A percentile compares a stretch with the other conserved stretches of the same genome.
These are phyloP conservation scores for Candida hispaniensis DNA, from an alignment of 805 yeast species.

Conservation along the genomic window DNA sequence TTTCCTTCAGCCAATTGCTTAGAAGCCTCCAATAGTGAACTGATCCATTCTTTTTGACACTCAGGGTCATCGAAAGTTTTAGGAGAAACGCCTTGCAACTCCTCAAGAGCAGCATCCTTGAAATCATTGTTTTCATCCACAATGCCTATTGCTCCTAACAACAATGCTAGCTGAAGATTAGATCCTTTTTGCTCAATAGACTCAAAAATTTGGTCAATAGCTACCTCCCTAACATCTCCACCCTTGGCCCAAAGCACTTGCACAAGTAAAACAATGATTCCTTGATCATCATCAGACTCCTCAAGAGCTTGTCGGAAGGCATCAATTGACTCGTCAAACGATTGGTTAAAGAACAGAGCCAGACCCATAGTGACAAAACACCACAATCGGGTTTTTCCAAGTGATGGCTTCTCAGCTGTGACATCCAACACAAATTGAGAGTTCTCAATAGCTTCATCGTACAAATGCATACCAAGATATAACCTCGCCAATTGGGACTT, in stretches of 20 bases:
- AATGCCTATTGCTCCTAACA: constrained; percentile 69
- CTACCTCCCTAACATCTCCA: constrained; percentile 70
- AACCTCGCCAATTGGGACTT: constrained; percentile 67
- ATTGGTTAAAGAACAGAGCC: constrained; percentile 49
- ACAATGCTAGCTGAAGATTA: constrained; percentile 53
- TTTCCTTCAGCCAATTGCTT: too few relatives aligned
- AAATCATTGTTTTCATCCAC: constrained; percentile 50
- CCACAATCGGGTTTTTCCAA: constrained; percentile 33
- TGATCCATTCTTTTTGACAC: constrained; percentile 37
- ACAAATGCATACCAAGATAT: constrained; percentile 48
- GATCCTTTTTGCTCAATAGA: constrained; percentile 55
- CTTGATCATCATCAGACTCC: constrained; percentile 45
- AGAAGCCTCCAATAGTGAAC: constrained; percentile 36
- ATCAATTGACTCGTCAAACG: constrained; percentile 54
- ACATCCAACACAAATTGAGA: constrained; percentile 48
- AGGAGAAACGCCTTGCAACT: constrained; percentile 44
- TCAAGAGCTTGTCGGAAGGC: constrained; percentile 57
- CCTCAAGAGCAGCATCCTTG: constrained; percentile 52
- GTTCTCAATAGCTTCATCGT: constrained; percentile 46
- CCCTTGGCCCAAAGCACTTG: constrained; percentile 71
- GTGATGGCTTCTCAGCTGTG: constrained; percentile 31
- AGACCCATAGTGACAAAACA: constrained; percentile 64
- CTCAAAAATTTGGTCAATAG: constrained; percentile 68
- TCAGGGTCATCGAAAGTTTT: constrained; percentile 31
- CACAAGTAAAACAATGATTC: constrained; percentile 60